A percentile compares a stretch with the other conserved stretches of the same genome.
Conservation (phyloP, 345 rosid species). For the Populus deltoides region DNA sequence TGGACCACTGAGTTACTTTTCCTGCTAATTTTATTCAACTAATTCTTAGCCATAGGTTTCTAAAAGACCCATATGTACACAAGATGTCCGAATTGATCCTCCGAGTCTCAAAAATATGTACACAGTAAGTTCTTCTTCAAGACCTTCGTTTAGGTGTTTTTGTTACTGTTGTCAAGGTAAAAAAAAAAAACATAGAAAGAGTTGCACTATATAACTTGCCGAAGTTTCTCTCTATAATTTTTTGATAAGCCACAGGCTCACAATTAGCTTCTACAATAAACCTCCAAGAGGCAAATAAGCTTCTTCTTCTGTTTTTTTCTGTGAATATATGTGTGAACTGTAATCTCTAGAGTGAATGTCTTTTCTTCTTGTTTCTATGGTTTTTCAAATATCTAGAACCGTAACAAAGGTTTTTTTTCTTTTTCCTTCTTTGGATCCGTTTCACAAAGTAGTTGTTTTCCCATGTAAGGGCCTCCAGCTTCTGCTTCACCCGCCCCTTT, state of each 20-base stretch:
- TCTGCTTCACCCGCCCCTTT: slow-evolving; percentile 12
- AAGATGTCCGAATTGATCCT: slow-evolving; percentile 3
- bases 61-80: not conserved
- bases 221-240: too few relatives aligned
- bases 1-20: slow-evolving; percentile 39
- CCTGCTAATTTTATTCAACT: slow-evolving; percentile 4
- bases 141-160: too few relatives aligned
- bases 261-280: too few relatives aligned
- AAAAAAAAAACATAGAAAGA: too few relatives aligned
- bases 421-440: slow-evolving; percentile 25
- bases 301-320: too few relatives aligned
- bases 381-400: slow-evolving; percentile 15
- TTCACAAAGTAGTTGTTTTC: slow-evolving; percentile 16
- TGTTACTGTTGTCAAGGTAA: too few relatives aligned
- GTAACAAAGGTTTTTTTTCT: slow-evolving; percentile 4
- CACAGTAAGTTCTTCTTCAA: too few relatives aligned
- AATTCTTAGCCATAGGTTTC: not conserved
- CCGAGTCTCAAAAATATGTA: not conserved
- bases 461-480: slow-evolving; percentile 20
- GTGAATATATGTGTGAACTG: not conserved
- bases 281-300: too few relatives aligned
- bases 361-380: slow-evolving; percentile 1
- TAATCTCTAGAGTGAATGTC: not conserved
- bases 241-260: too few relatives aligned
- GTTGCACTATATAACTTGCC: too few relatives aligned